phyloP scores from a whole-genome alignment of 192 early-diverging fungal species.

The Bifiguratus adelaidae region DNA sequence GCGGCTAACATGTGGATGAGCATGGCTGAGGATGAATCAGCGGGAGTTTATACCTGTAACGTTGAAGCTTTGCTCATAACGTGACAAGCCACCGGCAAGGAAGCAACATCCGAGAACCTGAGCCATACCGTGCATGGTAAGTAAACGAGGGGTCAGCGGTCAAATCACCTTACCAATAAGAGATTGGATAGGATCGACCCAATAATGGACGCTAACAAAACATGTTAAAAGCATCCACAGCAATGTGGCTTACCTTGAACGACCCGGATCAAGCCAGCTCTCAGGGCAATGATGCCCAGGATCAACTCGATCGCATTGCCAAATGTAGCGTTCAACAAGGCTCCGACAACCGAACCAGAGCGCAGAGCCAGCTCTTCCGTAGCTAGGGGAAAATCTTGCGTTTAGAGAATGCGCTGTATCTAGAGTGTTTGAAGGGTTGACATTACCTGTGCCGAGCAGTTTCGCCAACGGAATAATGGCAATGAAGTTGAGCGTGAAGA shows the following conservation, averaged over 20 bases:
- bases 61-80: slow-evolving; percentile 61
- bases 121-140: too few relatives aligned
- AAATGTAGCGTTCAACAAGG: slow-evolving; percentile 38
- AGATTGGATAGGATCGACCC: slow-evolving; percentile 89
- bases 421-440: not conserved
- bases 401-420: too few relatives aligned
- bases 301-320: slow-evolving; percentile 86
- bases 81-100: slow-evolving; percentile 68
- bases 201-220: slow-evolving; percentile 75
- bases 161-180: too few relatives aligned
- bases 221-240: too few relatives aligned
- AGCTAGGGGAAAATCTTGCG: too few relatives aligned
- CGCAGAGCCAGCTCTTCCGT: too few relatives aligned
- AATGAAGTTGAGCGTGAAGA: slow-evolving; percentile 83
- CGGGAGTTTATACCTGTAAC: too few relatives aligned
- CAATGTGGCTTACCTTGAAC: too few relatives aligned
- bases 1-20: too few relatives aligned
- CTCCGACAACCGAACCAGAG: too few relatives aligned
- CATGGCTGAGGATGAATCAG: too few relatives aligned
- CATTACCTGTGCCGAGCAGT: slow-evolving; percentile 20
- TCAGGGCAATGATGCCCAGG: slow-evolving; percentile 72
- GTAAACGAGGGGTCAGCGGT: too few relatives aligned
- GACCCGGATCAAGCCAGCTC: slow-evolving; percentile 65
- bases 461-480: slow-evolving; percentile 90
- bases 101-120: slow-evolving; percentile 84